These are phyloP conservation scores for Tolypocladium capitatum DNA, from an alignment of 2,329 filamentous ascomycete species.

Conservation along the genomic window DNA sequence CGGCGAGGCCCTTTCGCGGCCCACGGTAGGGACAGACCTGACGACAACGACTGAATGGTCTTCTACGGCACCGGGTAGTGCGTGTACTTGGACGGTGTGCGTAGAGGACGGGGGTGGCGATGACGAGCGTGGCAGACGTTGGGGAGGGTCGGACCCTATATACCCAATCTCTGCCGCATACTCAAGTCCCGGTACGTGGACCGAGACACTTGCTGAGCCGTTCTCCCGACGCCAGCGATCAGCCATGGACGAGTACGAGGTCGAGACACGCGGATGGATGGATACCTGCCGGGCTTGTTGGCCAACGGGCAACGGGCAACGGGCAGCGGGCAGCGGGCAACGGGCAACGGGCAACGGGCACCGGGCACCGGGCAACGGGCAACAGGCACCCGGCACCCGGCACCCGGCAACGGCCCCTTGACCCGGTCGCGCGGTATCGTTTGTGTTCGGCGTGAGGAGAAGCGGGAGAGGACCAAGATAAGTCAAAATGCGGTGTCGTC, in stretches of 20 bases:
- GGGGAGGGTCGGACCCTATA: not conserved
- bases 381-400: no score
- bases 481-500: not conserved
- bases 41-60: not conserved
- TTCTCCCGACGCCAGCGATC: not conserved
- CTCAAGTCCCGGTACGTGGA: not conserved
- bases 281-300: not conserved
- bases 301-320: not conserved
- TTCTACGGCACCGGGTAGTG: not conserved
- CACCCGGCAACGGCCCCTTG: no score
- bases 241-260: not conserved
- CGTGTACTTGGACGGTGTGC: not conserved
- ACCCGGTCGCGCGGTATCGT: not conserved
- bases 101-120: not conserved
- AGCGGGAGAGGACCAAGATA: not conserved
- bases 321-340: no score
- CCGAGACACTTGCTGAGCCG: not conserved
- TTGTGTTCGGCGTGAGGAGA: not conserved
- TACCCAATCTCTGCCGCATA: not conserved
- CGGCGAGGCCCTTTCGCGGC: not conserved
- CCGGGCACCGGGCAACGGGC: no score
- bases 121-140: not conserved
- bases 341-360: no score
- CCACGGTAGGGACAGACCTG: not conserved
- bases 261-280: not conserved